Evolutionary conservation across 495 filamentous ascomycete species (phyloP), one percentile per base, ranked within the genome.

Genomic region (Penicillium manginii): DNA sequence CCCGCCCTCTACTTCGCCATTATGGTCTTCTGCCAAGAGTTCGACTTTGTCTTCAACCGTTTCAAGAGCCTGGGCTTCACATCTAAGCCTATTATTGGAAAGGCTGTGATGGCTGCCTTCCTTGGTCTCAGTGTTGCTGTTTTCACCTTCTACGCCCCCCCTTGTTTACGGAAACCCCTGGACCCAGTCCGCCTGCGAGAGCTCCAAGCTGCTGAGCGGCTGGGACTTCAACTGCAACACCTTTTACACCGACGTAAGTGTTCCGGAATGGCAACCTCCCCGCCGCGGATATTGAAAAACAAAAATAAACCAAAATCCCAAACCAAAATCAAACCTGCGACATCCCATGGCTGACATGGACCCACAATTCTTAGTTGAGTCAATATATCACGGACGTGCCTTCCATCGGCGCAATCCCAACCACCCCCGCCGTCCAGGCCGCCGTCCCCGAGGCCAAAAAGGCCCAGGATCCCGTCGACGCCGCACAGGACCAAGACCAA

Each of bases 221-320:
- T 98, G 94, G 94, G 94, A 98, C 69, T 98, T 91, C 80, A 94
- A 98, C 73, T 98, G 94, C 81, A 93, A 93, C 68, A 91, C 81
- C 59, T 98, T 98, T 80, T 79, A 89, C 66, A 87, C 86, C 63
- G 86, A 86, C 72, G 93, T 96, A 88, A 91, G 90, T 87, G 55
- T 61, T 69, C 66, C 69, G 55, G 55, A 60, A 63, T 75, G 68
- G 69, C 56, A 57, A 19, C 70, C 72, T 65, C 70, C 71, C 15
- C 69, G 60, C 47, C 66, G 73, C 63, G 68, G 65, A 45, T 64
- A 55, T 55, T 75, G 68, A 69, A 55, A 40, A 39, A 50, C 12
- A n/a, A 9, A 46, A 50, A 54, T n/a, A n/a, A n/a, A n/a, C n/a
- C n/a, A 29, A 29, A 29, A 0, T 4, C 9, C 26, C 3, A 7